Evolutionary conservation across 352 stramenopile genomes (phyloP), one percentile per base, ranked within the genome.

Genomic region (Phytophthora tubulina): DNA sequence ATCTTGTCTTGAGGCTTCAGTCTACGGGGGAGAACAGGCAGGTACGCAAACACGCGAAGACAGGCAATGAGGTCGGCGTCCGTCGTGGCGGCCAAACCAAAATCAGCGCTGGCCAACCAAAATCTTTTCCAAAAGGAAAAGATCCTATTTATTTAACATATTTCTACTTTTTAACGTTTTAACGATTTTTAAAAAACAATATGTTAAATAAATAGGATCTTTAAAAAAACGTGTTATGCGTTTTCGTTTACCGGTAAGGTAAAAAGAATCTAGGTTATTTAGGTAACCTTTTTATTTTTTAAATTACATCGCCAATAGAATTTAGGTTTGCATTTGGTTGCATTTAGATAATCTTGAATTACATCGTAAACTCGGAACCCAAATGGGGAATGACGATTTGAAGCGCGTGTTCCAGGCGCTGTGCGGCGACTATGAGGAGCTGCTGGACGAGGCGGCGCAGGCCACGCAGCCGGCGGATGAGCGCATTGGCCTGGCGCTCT

Each of bases 401-500:
- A 78, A 81, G 65, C 74, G 70, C 42, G 75, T 84, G 52, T 90
- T 95, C 60, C 82, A 80, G 42, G 51, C 63, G 50, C 68, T 94
- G 11, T 93, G 88, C 33, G 60, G 62, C 1, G 80, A 89, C 46
- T 94, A 94, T 70, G 86, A 91, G 39, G 88, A 95, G 56, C 58
- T 91, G 4, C 65, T 89, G 52, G 88, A 95, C 52, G 88, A 94
- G 48, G 69, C 79, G 1, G 66, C 75, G 30, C 83, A 92, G 60
- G 32, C 75, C 14, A 86, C 85, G 21, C 81, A 90, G 53, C 77
- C 79, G 0, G 75, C 83, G 39, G 83, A 94, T 57, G 88, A 95
- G 71, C 84, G 84, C 44, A 80, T 93, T n/a, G 88, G 86, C 0
- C 72, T 95, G 32, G 85, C 86, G 41, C 76, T 94, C 11, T 95